Conservation (phyloP, 225 moss, liverwort and hornwort species). For the Ulota crispa region DNA sequence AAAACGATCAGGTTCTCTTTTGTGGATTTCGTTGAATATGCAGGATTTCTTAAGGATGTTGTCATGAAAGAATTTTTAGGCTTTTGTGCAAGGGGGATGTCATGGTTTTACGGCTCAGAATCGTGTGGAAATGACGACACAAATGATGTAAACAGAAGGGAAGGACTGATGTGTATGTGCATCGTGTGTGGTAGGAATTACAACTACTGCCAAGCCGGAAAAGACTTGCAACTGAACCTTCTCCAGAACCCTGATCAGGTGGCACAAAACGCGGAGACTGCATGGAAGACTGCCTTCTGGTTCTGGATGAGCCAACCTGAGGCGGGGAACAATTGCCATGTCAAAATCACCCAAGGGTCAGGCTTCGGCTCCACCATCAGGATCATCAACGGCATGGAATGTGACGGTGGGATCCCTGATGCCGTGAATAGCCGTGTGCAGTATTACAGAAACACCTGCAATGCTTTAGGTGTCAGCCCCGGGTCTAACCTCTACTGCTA, state of each 20-base stretch:
- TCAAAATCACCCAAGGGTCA: neutral
- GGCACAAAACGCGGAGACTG: neutral
- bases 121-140: too few species aligned
- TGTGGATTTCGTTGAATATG: neutral
- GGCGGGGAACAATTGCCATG: neutral
- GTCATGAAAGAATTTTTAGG: too few species aligned
- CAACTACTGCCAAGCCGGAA: conserved; percentile 3
- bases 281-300: conserved; percentile 7
- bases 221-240: neutral
- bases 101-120: too few species aligned
- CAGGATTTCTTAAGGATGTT: too few species aligned
- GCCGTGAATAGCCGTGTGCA: neutral
- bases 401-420: neutral
- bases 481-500: neutral
- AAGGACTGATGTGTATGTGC: neutral
- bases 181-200: neutral
- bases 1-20: neutral
- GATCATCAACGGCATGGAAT: neutral
- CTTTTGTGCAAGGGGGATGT: too few species aligned
- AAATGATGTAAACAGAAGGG: neutral
- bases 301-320: neutral
- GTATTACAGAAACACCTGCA: neutral
- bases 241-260: neutral
- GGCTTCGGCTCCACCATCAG: neutral
- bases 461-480: neutral